Conservation (phyloP, 169 alveolate genomes). For the Ichthyophthirius multifiliis region DNA sequence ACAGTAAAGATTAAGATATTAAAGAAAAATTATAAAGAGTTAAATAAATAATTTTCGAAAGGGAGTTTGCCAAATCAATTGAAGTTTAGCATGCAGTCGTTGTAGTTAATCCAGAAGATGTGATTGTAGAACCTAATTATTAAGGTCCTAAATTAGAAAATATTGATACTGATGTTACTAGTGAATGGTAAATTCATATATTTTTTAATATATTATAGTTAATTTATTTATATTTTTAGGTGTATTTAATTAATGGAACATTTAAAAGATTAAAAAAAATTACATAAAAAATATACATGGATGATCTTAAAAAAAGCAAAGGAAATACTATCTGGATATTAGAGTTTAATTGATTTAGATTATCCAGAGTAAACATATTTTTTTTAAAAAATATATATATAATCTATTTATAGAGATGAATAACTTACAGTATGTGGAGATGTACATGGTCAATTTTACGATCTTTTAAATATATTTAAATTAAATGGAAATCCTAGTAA, state of each 20-base stretch:
- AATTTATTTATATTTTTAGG: background rate
- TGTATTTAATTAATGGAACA: constrained; percentile 57
- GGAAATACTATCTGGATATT: constrained; percentile 82
- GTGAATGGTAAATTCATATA: constrained; percentile 55
- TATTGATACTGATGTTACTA: constrained; percentile 47
- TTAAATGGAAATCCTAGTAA: constrained; percentile 97
- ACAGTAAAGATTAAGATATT: constrained; percentile 85
- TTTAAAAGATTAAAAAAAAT: constrained; percentile 70
- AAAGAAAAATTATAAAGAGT: constrained; percentile 68
- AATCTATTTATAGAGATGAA: constrained; percentile 78
- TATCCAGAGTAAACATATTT: constrained; percentile 65
- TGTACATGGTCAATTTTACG: constrained; percentile 99
- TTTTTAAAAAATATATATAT: too few relatives aligned
- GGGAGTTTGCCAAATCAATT: constrained; percentile 83
- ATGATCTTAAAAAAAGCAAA: constrained; percentile 88
- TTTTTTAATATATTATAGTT: background rate
- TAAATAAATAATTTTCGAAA: constrained; percentile 66
- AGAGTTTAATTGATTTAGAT: constrained; percentile 88
- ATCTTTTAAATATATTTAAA: constrained; percentile 94
- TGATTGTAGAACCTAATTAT: constrained; percentile 58
- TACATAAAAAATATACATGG: constrained; percentile 93
- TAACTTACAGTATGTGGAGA: constrained; percentile 99
- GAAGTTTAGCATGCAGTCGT: constrained; percentile 80
- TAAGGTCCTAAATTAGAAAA: constrained; percentile 57
- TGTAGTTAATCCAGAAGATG: constrained; percentile 59